A percentile compares a stretch with the other conserved stretches of the same genome.
These are phyloP conservation scores for Batkoa obscura DNA, from an alignment of 371 early-diverging fungal species.

Conservation along the genomic window DNA sequence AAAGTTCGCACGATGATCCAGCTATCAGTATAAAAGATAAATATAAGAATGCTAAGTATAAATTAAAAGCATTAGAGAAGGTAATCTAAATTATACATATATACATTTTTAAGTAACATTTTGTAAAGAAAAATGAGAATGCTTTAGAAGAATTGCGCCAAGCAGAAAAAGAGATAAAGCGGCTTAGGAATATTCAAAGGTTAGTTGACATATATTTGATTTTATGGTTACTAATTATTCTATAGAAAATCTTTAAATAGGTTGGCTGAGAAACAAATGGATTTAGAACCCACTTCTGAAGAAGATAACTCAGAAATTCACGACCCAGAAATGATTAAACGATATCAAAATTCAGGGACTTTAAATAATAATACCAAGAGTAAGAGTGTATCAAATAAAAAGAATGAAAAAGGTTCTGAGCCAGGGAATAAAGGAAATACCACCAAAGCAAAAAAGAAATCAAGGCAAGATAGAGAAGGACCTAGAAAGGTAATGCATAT, in stretches of 20 bases:
- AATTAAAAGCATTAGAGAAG: not conserved
- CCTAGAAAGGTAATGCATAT: not conserved
- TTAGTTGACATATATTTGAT: not conserved
- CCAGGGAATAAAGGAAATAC: not conserved
- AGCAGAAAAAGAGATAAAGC: not conserved
- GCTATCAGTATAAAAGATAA: not conserved
- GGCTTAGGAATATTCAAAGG: not conserved
- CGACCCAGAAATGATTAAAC: not conserved
- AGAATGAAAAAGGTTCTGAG: no score
- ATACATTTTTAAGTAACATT: not conserved
- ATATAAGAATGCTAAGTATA: not conserved
- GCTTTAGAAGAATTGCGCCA: not conserved
- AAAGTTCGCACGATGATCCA: no score
- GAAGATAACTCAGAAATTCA: not conserved
- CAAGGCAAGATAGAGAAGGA: not conserved
- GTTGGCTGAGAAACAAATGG: no score
- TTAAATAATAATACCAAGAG: not conserved
- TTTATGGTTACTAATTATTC: slow-evolving; percentile 6
- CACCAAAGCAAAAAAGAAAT: not conserved
- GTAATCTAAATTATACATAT: not conserved
- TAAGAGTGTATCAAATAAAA: not conserved
- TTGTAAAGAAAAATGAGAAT: no score
- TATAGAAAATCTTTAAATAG: not conserved
- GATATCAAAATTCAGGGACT: not conserved
- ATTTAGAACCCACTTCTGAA: no score